Conservation (phyloP, 1,139 yeast genomes). For the Kodamaea anthophila region DNA sequence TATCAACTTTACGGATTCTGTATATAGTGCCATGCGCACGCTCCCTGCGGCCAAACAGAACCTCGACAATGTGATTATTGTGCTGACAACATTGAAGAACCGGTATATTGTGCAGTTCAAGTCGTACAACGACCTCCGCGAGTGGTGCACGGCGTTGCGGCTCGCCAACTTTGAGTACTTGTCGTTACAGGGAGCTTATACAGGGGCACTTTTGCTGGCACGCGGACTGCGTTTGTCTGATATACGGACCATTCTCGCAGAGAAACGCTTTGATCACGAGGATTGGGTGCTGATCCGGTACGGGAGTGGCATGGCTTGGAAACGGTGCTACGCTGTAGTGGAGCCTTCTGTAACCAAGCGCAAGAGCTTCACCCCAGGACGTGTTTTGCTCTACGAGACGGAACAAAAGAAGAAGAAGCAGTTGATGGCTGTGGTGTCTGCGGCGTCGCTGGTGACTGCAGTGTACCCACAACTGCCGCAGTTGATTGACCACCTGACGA, state of each 20-base stretch:
- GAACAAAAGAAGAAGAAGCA: constrained; percentile 59
- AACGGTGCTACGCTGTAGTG: constrained; percentile 86
- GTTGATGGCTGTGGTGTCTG: constrained; percentile 73
- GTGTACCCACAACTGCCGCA: constrained; percentile 83
- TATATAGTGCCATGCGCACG: constrained; percentile 64
- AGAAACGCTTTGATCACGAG: constrained; percentile 79
- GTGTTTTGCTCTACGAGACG: constrained; percentile 58
- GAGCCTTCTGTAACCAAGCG: constrained; percentile 55
- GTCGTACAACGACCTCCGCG: constrained; percentile 44
- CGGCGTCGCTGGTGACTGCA: constrained; percentile 76
- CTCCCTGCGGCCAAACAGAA: constrained; percentile 60
- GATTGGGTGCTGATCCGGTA: constrained; percentile 94
- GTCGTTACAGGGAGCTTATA: constrained; percentile 86
- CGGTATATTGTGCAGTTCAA: constrained; percentile 76
- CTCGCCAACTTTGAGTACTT: constrained; percentile 74
- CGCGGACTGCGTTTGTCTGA: constrained; percentile 84
- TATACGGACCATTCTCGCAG: constrained; percentile 76
- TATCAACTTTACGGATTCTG: constrained; percentile 85
- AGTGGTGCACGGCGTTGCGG: constrained; percentile 81
- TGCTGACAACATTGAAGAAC: constrained; percentile 87
- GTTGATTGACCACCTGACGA: constrained; percentile 78
- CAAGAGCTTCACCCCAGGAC: constrained; percentile 44
- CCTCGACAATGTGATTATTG: constrained; percentile 71
- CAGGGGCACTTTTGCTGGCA: constrained; percentile 87
- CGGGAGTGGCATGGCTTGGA: constrained; percentile 98